A percentile compares a stretch with the other conserved stretches of the same genome.
These are phyloP conservation scores for Asterionellopsis glacialis DNA, from an alignment of 108 stramenopile species.

Conservation along the genomic window DNA sequence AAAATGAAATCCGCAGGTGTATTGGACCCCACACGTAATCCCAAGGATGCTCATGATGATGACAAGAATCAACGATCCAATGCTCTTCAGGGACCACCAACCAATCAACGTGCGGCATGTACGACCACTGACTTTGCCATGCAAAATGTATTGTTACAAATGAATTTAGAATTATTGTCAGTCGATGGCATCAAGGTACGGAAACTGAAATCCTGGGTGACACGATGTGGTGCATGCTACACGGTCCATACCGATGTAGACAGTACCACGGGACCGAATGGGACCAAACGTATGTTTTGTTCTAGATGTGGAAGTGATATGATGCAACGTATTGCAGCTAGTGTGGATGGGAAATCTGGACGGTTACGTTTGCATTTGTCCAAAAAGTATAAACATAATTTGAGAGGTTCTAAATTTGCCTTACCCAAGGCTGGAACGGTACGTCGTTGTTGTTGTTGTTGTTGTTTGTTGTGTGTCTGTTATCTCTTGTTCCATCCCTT, in stretches of 20 bases:
- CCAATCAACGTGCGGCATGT: conserved; percentile 75
- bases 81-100: conserved; percentile 27
- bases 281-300: conserved; percentile 81
- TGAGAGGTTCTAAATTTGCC: conserved; percentile 91
- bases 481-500: no score
- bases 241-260: conserved; percentile 61
- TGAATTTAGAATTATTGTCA: conserved; percentile 88
- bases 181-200: conserved; percentile 86
- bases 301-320: conserved; percentile 86
- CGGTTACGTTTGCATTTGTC: conserved; percentile 80
- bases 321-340: conserved; percentile 82
- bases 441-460: conserved; percentile 16
- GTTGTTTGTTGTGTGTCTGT: no score
- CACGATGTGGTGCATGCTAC: conserved; percentile 94
- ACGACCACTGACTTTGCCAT: conserved; percentile 98
- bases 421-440: conserved; percentile 85
- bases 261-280: conserved; percentile 18
- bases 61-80: conserved; percentile 10
- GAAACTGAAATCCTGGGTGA: conserved; percentile 88
- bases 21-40: conserved; percentile 21
- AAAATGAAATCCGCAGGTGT: conserved; percentile 48
- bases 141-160: conserved; percentile 98
- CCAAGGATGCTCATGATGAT: not conserved
- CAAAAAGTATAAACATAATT: conserved; percentile 67
- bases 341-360: conserved; percentile 88